Evolutionary conservation across 83 land plant species (phyloP), one percentile per base, ranked within the genome.

Genomic region (Picea engelmannii): DNA sequence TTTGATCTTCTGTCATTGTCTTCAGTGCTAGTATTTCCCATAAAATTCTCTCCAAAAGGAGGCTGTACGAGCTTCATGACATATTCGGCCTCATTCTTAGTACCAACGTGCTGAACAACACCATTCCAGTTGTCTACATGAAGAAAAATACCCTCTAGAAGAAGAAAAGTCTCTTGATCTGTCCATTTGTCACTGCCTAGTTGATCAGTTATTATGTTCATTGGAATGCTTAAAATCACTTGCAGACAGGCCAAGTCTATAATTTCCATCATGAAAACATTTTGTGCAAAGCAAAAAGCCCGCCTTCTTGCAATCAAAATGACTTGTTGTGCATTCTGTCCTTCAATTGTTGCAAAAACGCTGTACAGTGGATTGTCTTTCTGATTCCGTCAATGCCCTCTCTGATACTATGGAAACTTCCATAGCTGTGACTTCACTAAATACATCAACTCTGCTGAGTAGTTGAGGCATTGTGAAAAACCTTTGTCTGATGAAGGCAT

Each of bases 81-180:
- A 47, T 90, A 92, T 17, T 92, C 92, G 12, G 62, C 66, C 85
- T 88, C 88, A 78, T 61, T 88, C 78, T 85, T 92, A 7, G 90
- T 86, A 76, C 78, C 66, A 49, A 90, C 89, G 80, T 82, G 85
- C 76, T 88, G 82, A 71, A 82, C 86, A 35, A 92, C 86, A 77
- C 85, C 0, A 44, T 38, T 38, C 78, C 78, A 76, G 78, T 92
- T 86, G 80, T 90, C 90, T 8, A 90, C 91, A 78, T 88, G 81
- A 79, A 82, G 83, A 73, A 90, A 63, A 79, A 88, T 89, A 79
- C 89, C 92, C 82, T 92, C 93, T 38, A 92, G 75, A 66, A 92
- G 93, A 82, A 88, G 88, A 21, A 89, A 75, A 38, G 84, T 88
- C 78, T 92, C 95, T 38, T 84, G 80, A 65, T 92, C 95, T 20